Evolutionary conservation across 805 yeast genomes (phyloP).

Genomic region (Saturnispora dispora): DNA sequence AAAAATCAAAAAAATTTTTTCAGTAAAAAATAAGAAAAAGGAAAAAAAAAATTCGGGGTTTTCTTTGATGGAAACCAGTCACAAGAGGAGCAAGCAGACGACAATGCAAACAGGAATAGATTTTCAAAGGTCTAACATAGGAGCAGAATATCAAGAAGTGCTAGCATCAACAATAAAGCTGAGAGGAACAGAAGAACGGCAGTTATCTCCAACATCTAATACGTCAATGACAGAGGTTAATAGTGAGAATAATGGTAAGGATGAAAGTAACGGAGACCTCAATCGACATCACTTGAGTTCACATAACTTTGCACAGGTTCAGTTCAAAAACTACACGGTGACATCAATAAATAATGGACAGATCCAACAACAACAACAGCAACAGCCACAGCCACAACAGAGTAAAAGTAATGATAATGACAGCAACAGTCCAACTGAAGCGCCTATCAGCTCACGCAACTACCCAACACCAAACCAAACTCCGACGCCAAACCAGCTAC

Average conservation of each 20-base stretch:
- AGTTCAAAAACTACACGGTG: constrained; percentile 19
- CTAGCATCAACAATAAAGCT: not conserved
- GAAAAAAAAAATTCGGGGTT: not conserved
- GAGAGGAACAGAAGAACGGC: not conserved
- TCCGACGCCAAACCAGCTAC: constrained; percentile 8
- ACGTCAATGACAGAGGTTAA: not conserved
- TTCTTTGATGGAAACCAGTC: not conserved
- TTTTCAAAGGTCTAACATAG: not conserved
- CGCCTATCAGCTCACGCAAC: constrained; percentile 17
- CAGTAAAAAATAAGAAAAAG: not conserved
- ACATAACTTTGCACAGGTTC: constrained; percentile 8
- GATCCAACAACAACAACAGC: not conserved
- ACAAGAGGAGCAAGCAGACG: not conserved
- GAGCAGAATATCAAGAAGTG: not conserved
- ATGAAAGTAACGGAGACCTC: not conserved
- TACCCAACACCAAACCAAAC: constrained; percentile 14
- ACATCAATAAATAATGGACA: constrained; percentile 11
- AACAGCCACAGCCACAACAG: not conserved
- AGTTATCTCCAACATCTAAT: not conserved
- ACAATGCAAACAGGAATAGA: not conserved
- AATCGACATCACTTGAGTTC: not conserved
- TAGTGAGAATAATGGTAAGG: not conserved
- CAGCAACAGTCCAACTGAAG: constrained; percentile 8
- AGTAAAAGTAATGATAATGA: not conserved
- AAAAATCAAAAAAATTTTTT: not conserved